phyloP scores from a whole-genome alignment of 73 alveolate species.

The Tetrahymena malaccensis region DNA sequence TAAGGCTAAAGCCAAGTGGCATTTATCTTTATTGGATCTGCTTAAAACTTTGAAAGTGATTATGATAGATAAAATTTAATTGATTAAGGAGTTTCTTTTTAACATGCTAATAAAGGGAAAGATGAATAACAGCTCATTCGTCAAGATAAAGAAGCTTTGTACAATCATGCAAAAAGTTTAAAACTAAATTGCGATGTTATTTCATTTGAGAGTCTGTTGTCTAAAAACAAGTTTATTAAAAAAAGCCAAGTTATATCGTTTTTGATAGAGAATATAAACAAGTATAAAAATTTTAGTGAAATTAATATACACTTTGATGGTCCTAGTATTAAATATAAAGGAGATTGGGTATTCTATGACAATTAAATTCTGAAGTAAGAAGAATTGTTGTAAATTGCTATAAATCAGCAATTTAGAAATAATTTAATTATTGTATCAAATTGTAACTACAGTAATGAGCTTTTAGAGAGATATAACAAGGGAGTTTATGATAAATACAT shows the following conservation, averaged over 20 bases:
- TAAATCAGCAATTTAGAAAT: background rate
- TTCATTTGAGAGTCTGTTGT: background rate
- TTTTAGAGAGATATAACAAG: background rate
- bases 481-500: background rate
- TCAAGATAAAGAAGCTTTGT: background rate
- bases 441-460: background rate
- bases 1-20: background rate
- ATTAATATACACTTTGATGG: background rate
- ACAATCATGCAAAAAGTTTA: background rate
- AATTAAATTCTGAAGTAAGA: background rate
- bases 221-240: background rate
- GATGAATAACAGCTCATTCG: background rate
- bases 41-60: background rate
- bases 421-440: background rate
- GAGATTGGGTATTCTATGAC: background rate
- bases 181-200: background rate
- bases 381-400: background rate
- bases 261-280: background rate
- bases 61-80: background rate
- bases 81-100: background rate
- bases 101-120: background rate
- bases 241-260: background rate
- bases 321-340: background rate
- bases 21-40: background rate
- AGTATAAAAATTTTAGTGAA: background rate